These are phyloP conservation scores for Nicotiana rustica DNA, from an alignment of 305 asterid species.

Conservation along the genomic window DNA sequence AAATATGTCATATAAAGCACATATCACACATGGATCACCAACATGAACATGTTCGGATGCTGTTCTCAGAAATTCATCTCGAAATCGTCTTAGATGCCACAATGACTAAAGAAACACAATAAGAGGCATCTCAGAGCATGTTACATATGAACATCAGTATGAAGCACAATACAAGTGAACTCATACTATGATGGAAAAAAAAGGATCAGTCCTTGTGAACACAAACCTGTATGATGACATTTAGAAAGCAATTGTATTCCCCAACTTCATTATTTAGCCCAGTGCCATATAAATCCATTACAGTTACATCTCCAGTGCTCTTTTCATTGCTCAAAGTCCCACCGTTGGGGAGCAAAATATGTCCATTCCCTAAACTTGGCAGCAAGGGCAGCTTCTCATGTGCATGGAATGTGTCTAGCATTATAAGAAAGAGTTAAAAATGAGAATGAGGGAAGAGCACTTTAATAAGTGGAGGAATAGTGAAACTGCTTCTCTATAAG, in stretches of 20 bases:
- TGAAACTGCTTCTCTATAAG: constrained; percentile 8
- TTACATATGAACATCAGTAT: constrained; percentile 35
- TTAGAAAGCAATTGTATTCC: constrained; percentile 91
- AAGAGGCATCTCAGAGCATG: constrained; percentile 35
- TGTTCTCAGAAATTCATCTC: constrained; percentile 82
- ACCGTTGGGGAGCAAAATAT: constrained; percentile 46
- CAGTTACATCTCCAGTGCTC: constrained; percentile 49
- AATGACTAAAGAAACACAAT: constrained; percentile 65
- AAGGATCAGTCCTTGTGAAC: constrained; percentile 29
- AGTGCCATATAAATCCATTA: constrained; percentile 68
- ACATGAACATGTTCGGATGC: constrained; percentile 79
- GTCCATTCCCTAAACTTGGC: constrained; percentile 44
- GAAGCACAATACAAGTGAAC: constrained; percentile 29
- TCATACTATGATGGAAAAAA: background rate
- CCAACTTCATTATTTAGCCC: constrained; percentile 94
- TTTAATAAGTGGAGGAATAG: constrained; percentile 7
- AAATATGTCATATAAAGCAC: constrained; percentile 85
- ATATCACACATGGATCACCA: constrained; percentile 94
- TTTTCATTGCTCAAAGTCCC: constrained; percentile 49
- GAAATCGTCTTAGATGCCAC: constrained; percentile 88
- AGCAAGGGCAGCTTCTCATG: constrained; percentile 53
- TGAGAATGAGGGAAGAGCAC: constrained; percentile 13
- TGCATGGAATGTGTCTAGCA: constrained; percentile 59
- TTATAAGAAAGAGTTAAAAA: constrained; percentile 23
- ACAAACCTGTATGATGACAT: constrained; percentile 96